Conservation (phyloP, 1,284 basidiomycete species). For the Taiwanofungus camphoratus region DNA sequence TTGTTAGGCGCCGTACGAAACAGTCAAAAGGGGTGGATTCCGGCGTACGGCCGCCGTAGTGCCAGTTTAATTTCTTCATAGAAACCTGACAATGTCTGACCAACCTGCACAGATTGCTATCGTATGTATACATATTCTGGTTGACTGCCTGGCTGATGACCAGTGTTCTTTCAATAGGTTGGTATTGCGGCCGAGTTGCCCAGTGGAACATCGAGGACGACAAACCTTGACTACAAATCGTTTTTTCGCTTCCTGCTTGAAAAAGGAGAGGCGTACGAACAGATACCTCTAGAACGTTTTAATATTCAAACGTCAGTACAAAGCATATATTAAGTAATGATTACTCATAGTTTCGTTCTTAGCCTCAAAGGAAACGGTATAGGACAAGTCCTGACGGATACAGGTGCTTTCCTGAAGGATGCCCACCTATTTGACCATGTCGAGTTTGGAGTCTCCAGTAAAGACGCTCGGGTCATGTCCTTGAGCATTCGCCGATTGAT, state of each 20-base stretch:
- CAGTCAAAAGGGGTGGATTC: too few species aligned
- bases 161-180: too few species aligned
- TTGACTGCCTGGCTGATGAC: too few species aligned
- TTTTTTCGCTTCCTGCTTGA: conserved; percentile 34
- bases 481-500: conserved; percentile 33
- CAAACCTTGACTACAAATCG: conserved; percentile 30
- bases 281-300: conserved; percentile 29
- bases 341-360: background rate
- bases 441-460: conserved; percentile 34
- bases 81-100: too few species aligned
- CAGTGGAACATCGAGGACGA: conserved; percentile 20
- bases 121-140: too few species aligned
- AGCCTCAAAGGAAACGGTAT: conserved; percentile 14
- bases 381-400: conserved; percentile 25
- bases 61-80: too few species aligned
- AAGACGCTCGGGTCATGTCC: conserved; percentile 34
- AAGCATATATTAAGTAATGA: too few species aligned
- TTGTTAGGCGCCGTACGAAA: too few species aligned
- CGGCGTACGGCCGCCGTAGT: too few species aligned
- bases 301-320: conserved; percentile 28
- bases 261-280: conserved; percentile 30
- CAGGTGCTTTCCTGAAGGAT: conserved; percentile 35
- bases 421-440: conserved; percentile 33
- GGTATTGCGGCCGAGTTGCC: conserved; percentile 36
- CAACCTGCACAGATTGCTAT: too few species aligned